Base-by-base conservation (phyloP, 257 asterid species). In the Buddleja alternifolia region DNA sequence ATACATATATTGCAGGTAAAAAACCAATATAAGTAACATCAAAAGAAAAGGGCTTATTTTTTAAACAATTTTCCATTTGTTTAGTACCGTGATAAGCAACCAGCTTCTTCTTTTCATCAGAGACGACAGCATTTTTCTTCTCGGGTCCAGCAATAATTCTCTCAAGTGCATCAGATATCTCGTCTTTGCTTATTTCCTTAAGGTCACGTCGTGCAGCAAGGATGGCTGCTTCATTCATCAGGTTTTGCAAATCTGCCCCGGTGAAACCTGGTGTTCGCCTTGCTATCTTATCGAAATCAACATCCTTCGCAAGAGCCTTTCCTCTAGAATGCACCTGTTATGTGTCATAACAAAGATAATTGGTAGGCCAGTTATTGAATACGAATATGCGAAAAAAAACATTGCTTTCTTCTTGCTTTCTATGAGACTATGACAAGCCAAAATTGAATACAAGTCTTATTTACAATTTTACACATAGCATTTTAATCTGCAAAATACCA, bases 151-250 rank as follows among this genome's bases (percentile, higher is more conserved):
- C 99, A 73, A 94, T 94, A 8, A 94, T 91, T 76, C 99, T 91
- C 81, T 94, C 99, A 37, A 94, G 77, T 42, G 98, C 99, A 80
- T 94, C 99, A 12, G 96, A 83, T 60, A 94, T 94, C 86, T 94
- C 99, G 34, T 91, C 97, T 81, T 94, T 94, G 91, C 99, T 94
- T 65, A 94, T 94, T 79, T 94, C 99, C 85, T 87, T 89, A 7
- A 94, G 95, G 56, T 94, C 97, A 20, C 99, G 97, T 46, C 98
- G 75, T 37, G 99, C 97, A 65, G 99, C 99, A 23, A 94, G 89
- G 72, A 94, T 94, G 73, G 99, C 99, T 36, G 99, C 99, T 79
- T 94, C 99, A 17, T 91, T 94, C 99, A 94, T 94, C 82, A 94
- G 81, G 84, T 94, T 94, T 41, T 94, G 99, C 85, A 94, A 71